A percentile compares a stretch with the other conserved stretches of the same genome.
These are phyloP conservation scores for Hirsutella thompsonii DNA, from an alignment of 2,329 filamentous ascomycete genomes.

Conservation along the genomic window DNA sequence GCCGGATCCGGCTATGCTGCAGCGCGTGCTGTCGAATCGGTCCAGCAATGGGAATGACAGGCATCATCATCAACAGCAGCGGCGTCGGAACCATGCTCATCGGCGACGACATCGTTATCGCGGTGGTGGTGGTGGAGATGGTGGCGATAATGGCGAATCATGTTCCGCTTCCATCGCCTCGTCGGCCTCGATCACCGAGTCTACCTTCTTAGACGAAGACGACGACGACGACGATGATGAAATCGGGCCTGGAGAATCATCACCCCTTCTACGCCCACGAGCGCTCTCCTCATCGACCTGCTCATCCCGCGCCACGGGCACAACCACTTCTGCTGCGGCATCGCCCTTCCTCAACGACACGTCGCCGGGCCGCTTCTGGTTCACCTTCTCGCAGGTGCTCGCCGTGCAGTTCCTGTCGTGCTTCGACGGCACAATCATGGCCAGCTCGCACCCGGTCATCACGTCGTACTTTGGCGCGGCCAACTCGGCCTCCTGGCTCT, in stretches of 20 bases:
- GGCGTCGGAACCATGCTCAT: background rate
- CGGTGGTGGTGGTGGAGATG: too few species aligned
- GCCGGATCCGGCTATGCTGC: slow-evolving; percentile 28
- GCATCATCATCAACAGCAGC: background rate
- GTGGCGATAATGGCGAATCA: too few species aligned
- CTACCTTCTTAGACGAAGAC: background rate
- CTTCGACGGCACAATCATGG: slow-evolving; percentile 74
- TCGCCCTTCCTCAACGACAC: slow-evolving; percentile 31
- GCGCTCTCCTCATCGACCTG: slow-evolving; percentile 1
- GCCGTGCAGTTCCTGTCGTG: slow-evolving; percentile 44
- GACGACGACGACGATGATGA: background rate
- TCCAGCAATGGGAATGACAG: background rate
- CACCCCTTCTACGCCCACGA: slow-evolving; percentile 12
- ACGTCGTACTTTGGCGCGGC: slow-evolving; percentile 68
- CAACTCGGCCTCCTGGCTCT: slow-evolving; percentile 72
- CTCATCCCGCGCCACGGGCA: background rate
- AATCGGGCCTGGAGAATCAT: slow-evolving; percentile 7
- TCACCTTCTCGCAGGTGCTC: slow-evolving; percentile 47
- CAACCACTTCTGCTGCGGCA: too few species aligned
- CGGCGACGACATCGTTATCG: too few species aligned
- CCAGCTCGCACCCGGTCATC: slow-evolving; percentile 67
- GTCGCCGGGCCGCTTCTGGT: slow-evolving; percentile 41
- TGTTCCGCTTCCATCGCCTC: too few species aligned
- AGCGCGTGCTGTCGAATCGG: slow-evolving; percentile 9
- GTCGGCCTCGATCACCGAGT: background rate